Evolutionary conservation across 2,329 filamentous ascomycete genomes (phyloP), one percentile per base, ranked within the genome.

Genomic region (Diaporthe aspalathi): DNA sequence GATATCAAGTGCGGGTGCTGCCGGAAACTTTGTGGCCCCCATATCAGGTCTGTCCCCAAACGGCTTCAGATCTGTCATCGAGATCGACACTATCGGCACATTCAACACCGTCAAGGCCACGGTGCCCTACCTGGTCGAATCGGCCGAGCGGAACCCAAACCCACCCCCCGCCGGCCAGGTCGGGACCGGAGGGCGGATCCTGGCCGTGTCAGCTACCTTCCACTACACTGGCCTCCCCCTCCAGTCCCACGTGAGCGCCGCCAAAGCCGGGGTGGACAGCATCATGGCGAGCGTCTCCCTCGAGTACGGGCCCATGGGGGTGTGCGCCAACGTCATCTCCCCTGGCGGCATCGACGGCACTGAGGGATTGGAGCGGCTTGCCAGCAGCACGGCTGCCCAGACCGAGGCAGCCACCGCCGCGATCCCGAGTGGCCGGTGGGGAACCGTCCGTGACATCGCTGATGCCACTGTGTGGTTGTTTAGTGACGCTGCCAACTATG

Each of bases 101-200:
- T 99, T 93, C 84, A 97, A 98, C 84, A 97, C 94, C 3, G 87
- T 97, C 78, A 98, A 98, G 83, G 94, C 95, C 4, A 96, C 94
- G 1, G 84, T 98, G 43, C 94, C 94, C 0, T 88, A 97, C 77
- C 88, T 99, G 3, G 82, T 94, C 16, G 87, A 90, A 76, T 97
- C 94, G n/a, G 91, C 93, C 1, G 82, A 83, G 43, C 89, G 88
- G 22, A 89, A 92, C 75, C 87, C 88, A 2, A 88, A 89, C 72
- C 83, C 85, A 0, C 82, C 83, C 32, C 86, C 88, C 1, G 88
- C 91, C 50, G 93, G 92, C 17, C 85, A 73, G 45, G 67, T 70
- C 24, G 49, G 78, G 45, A 92, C 92, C 0, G 93, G 93, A 60
- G 94, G 95, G 12, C 91, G 95, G 71, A 94, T 98, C 78, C 89